Evolutionary conservation across 768 basidiomycete genomes (phyloP).

Genomic region (Gymnopilus junonius): DNA sequence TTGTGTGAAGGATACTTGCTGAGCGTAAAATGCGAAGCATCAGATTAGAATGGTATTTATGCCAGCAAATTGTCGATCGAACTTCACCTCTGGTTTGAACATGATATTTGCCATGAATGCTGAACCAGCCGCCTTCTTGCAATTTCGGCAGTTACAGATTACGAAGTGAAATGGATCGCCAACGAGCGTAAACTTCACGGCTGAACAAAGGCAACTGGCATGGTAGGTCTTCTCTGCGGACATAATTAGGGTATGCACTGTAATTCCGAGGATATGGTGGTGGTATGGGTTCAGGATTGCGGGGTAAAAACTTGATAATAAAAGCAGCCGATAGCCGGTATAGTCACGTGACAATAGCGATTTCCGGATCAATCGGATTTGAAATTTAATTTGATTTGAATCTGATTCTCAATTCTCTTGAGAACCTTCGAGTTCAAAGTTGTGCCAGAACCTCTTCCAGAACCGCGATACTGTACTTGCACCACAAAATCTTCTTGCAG

Average conservation of each 20-base stretch:
- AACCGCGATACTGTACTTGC: too few relatives aligned
- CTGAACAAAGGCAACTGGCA: conserved; percentile 34
- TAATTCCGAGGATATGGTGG: background rate
- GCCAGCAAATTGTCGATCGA: background rate
- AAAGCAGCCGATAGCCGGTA: background rate
- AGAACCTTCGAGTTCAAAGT: too few relatives aligned
- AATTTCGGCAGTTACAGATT: conserved; percentile 38
- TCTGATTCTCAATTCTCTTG: too few relatives aligned
- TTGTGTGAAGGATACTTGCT: conserved; percentile 29
- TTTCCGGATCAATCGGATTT: too few relatives aligned
- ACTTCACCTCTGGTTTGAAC: conserved; percentile 32
- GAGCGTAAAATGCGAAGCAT: background rate
- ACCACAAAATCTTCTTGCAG: too few relatives aligned
- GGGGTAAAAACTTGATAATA: too few relatives aligned
- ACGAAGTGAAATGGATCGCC: conserved; percentile 35
- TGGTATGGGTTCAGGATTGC: background rate
- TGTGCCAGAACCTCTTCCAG: too few relatives aligned
- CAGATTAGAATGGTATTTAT: background rate
- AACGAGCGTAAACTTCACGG: conserved; percentile 26
- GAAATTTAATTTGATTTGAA: too few relatives aligned
- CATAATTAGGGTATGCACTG: background rate
- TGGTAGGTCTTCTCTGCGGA: conserved; percentile 14
- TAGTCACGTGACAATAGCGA: background rate
- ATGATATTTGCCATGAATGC: conserved; percentile 36
- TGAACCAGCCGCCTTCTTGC: conserved; percentile 34